Evolutionary conservation across 345 rosid genomes (phyloP), one percentile per base, ranked within the genome.

Genomic region (Hevea brasiliensis): DNA sequence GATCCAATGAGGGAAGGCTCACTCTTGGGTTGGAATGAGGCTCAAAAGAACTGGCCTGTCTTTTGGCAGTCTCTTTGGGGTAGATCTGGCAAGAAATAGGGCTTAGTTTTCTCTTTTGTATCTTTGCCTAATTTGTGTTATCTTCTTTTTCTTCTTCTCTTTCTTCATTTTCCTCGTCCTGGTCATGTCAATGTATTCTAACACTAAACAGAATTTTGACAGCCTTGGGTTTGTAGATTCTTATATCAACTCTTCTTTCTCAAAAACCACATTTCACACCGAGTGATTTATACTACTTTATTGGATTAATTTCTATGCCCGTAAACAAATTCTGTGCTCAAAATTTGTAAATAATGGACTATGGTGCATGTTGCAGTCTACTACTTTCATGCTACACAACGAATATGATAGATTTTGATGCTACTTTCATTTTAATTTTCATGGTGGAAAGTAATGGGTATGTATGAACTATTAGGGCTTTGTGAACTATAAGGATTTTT

Each of bases 1-100:
- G 98, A 94, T 86, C 97, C 98, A 0, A 23, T 86, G 81, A 89
- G 97, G 78, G 93, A 92, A 84, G 97, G 98, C 20, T 92, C 98
- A 0, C 82, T 88, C 63, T 76, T 92, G 84, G 97, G 97, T 18
- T 94, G 97, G 98, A 94, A 79, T 17, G 98, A 94, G 83, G 97
- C 98, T 71, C 84, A 74, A 79, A 94, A 85, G 89, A 94, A 94
- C 42, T 94, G 95, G 95, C 97, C 98, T 58, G 95, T 90, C 35
- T 94, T 90, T 74, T 94, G 97, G 97, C 95, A 88, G 68, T 94
- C 98, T 75, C 77, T 94, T 27, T 73, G 97, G 90, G 94, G 87
- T 12, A 67, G 85, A 74, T 82, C 93, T 27, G 71, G 67, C 54
- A 86, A 88, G 80, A 85, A 79, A 74, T 90, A 88, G 77, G 6